phyloP scores from a whole-genome alignment of 2,329 filamentous ascomycete genomes.

The Paecilomyces variotii region DNA sequence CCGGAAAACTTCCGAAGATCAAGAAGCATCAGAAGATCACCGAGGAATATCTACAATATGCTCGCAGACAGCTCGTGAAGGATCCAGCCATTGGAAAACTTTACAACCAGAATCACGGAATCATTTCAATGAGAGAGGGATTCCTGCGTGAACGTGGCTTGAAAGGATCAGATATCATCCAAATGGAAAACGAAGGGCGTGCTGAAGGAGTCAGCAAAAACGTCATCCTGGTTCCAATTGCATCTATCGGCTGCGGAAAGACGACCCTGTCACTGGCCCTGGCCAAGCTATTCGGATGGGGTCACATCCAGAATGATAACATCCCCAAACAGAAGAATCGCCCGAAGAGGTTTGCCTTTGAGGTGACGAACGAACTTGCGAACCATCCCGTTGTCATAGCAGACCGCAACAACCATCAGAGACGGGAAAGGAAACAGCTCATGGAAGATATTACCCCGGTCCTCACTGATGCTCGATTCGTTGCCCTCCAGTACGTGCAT shows the following conservation, averaged over 20 bases:
- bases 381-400: slow-evolving; percentile 69
- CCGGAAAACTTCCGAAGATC: slow-evolving; percentile 63
- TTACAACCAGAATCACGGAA: slow-evolving; percentile 87
- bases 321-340: slow-evolving; percentile 69
- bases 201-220: slow-evolving; percentile 51
- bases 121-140: slow-evolving; percentile 81
- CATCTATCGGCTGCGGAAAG: slow-evolving; percentile 94
- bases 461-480: slow-evolving; percentile 59
- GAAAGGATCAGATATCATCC: slow-evolving; percentile 83
- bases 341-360: slow-evolving; percentile 67
- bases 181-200: slow-evolving; percentile 49
- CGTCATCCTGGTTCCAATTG: slow-evolving; percentile 79
- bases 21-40: slow-evolving; percentile 88
- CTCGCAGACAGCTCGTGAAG: slow-evolving; percentile 61
- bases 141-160: slow-evolving; percentile 78
- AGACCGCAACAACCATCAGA: slow-evolving; percentile 89
- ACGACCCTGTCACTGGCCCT: slow-evolving; percentile 83
- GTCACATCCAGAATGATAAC: slow-evolving; percentile 94
- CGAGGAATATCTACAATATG: slow-evolving; percentile 80
- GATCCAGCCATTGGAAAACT: slow-evolving; percentile 60
- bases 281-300: slow-evolving; percentile 77
- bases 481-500: slow-evolving; percentile 85
- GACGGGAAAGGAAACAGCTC: slow-evolving; percentile 78
- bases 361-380: slow-evolving; percentile 57
- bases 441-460: slow-evolving; percentile 64